phyloP scores from a whole-genome alignment of 495 filamentous ascomycete species.

The Elasticomyces elasticus region DNA sequence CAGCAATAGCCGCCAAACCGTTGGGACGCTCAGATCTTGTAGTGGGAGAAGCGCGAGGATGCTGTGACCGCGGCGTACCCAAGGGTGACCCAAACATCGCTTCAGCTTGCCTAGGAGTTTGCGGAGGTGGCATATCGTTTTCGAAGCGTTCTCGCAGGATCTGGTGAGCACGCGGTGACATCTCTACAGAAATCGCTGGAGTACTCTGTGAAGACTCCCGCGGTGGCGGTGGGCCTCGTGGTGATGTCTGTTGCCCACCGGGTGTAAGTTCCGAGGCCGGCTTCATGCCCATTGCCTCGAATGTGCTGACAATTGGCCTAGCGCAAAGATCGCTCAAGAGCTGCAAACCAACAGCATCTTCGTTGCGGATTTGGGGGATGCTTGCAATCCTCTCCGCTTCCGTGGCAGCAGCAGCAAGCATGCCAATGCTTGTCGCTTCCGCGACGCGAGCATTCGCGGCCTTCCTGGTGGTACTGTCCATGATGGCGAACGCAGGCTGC shows the following conservation, averaged over 20 bases:
- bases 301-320: conserved; percentile 9
- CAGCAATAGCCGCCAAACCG: background rate
- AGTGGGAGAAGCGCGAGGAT: background rate
- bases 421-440: background rate
- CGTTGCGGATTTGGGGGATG: conserved; percentile 9
- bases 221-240: background rate
- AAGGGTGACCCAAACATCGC: background rate
- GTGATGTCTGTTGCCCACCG: background rate
- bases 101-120: conserved; percentile 4
- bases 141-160: conserved; percentile 11
- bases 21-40: background rate
- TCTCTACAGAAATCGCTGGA: conserved; percentile 7
- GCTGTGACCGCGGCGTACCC: background rate
- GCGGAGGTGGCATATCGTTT: conserved; percentile 4
- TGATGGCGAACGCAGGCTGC: conserved; percentile 5
- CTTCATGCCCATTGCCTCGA: too few species aligned
- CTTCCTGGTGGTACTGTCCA: conserved; percentile 9
- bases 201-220: background rate
- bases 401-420: conserved; percentile 11
- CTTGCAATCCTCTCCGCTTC: conserved; percentile 5
- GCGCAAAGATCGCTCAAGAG: conserved; percentile 16
- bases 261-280: background rate
- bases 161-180: conserved; percentile 14
- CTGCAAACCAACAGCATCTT: conserved; percentile 14
- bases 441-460: background rate